Base-by-base conservation (phyloP, 371 early-diverging fungal species). In the Apophysomyces trapeziformis region DNA sequence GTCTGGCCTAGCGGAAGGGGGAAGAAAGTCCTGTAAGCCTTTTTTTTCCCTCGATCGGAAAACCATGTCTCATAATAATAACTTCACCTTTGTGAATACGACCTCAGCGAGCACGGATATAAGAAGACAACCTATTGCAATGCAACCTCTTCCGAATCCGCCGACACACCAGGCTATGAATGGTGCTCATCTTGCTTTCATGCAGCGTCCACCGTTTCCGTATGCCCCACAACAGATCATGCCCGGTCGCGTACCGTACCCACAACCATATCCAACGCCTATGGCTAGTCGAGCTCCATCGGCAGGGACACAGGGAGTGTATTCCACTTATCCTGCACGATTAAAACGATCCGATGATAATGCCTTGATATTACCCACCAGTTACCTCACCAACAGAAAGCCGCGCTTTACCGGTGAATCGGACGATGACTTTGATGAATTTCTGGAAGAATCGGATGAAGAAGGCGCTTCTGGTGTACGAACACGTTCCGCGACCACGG, bases 251-350 rank as follows among this genome's bases (percentile, higher is more conserved):
- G 9, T 50, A 26, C 54, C 54, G 16, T 50, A 50, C 18, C 66
- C 65, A 47, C 61, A 62, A 37, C 59, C 60, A 36, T 63, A 56
- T 16, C 63, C 70, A 41, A 64, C 63, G 54, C 36, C 32, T 11
- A 65, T 63, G 58, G 44, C 61, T 13, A 60, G 44, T 14, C 58
- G 68, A 37, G 45, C 43, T 16, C 62, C 57, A 12, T 68, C 73
- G 9, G 60, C 63, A 11, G 56, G 65, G 26, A 69, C 74, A 26
- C 83, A 83, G 21, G 83, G 79, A 6, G 65, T 76, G 1, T 83
- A 74, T 58, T 80, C 84, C 26, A 76, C 74, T 1, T 83, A 83
- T 44, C 64, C 79, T 6, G 68, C 81, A n/a, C 72, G 84, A 50
- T 59, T 83, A 12, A 75, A 74, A 44, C 73, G 74, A 21, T 82